Base-by-base conservation (phyloP, 345 rosid species). In the Passiflora organensis region DNA sequence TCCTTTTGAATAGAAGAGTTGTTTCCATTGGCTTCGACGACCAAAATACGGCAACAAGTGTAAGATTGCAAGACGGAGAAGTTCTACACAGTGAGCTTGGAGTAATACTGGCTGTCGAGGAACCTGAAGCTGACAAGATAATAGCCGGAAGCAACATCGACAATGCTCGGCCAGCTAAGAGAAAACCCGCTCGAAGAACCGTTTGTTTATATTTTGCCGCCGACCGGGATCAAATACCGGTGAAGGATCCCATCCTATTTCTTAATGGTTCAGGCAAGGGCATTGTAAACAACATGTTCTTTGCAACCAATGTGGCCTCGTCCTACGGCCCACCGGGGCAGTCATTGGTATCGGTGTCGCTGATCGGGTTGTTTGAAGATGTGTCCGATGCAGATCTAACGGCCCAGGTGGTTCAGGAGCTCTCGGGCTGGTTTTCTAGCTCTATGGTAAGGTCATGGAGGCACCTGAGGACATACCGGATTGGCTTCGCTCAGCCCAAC, bases 281-380 rank as follows among this genome's bases (percentile, higher is more conserved):
- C 1, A 79, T 87, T 2, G 80, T 91, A 58, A 91, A 91, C 51
- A 91, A 91, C 79, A 91, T 87, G 96, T 83, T 87, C 60, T 87
- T 85, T 22, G 82, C 82, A 13, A 87, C 93, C 21, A 87, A 91
- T 46, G 98, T 91, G 53, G 93, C 90, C 32, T 73, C 74, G 6
- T 82, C 86, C 1, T 85, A 91, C 23, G 96, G 86, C 5, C 88
- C 93, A 6, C 66, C 78, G 0, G 82, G 66, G 13, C 87, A 85
- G 69, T 90, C 84, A 18, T 66, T 91, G 37, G 77, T 80, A 15
- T 91, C 96, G 0, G 93, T 83, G 24, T 83, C 96, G 1, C 62
- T 91, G 76, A 81, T 87, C n/a, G 95, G 98, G 55, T 55, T 61
- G 64, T 80, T 72, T 6, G 82, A 77, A 59, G 83, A 65, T 25